These are phyloP conservation scores for Eimeria nieschulzi DNA, from an alignment of 169 alveolate species.

Conservation along the genomic window DNA sequence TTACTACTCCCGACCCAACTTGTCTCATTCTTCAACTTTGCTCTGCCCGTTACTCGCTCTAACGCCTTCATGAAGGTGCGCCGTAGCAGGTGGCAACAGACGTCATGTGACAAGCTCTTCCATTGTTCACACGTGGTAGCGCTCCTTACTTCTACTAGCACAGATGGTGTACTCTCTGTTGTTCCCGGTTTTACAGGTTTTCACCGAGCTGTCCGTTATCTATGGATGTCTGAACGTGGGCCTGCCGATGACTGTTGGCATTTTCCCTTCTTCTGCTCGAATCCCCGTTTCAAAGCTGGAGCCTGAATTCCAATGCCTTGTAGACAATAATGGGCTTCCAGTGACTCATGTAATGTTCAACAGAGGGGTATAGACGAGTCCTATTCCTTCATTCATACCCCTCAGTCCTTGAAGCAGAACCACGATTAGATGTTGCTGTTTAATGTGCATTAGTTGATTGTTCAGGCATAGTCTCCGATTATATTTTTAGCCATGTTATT, in stretches of 20 bases:
- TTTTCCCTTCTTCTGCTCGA: conserved; percentile 32
- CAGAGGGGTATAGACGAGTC: conserved; percentile 35
- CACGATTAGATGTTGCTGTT: too few relatives aligned
- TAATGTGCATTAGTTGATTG: too few relatives aligned
- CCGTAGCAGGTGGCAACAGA: not conserved
- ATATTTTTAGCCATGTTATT: too few relatives aligned
- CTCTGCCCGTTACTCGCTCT: conserved; percentile 8
- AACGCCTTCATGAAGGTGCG: conserved; percentile 53
- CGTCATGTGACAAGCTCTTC: too few relatives aligned
- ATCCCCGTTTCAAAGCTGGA: conserved; percentile 25
- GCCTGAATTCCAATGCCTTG: not conserved
- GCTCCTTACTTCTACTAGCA: too few relatives aligned
- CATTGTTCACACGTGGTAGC: too few relatives aligned
- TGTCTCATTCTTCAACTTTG: not conserved
- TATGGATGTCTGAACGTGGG: conserved; percentile 70
- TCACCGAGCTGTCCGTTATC: conserved; percentile 49
- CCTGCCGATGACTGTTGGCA: conserved; percentile 70
- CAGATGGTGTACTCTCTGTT: too few relatives aligned
- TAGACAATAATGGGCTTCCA: not conserved
- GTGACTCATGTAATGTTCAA: conserved; percentile 39
- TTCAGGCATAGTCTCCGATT: too few relatives aligned
- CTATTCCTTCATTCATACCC: too few relatives aligned
- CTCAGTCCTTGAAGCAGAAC: too few relatives aligned
- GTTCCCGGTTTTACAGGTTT: conserved; percentile 26
- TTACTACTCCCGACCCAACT: conserved; percentile 60